These are phyloP conservation scores for Penicillium frequentans DNA, from an alignment of 2,329 filamentous ascomycete species.

Conservation along the genomic window DNA sequence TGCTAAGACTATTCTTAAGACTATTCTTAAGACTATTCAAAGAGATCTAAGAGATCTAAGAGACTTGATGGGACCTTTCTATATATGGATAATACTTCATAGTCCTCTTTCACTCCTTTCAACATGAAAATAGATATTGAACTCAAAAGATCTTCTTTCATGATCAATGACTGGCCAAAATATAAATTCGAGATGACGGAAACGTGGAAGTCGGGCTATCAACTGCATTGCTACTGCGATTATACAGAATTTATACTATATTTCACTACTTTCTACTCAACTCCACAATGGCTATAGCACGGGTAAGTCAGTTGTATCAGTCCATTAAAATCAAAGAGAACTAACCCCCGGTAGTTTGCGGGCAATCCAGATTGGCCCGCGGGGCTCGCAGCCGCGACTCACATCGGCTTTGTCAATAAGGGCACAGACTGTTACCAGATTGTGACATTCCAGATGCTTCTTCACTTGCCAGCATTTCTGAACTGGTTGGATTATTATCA, in stretches of 20 bases:
- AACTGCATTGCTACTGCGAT: background rate
- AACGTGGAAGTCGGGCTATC: background rate
- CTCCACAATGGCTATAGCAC: background rate
- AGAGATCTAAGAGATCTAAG: too few species aligned
- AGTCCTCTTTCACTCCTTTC: too few species aligned
- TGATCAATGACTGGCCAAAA: background rate
- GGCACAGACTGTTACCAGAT: constrained; percentile 29
- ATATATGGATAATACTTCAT: too few species aligned
- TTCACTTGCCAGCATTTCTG: constrained; percentile 26
- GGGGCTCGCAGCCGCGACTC: background rate
- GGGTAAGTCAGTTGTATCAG: background rate
- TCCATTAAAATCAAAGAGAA: background rate
- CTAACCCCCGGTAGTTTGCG: background rate
- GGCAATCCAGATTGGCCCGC: background rate
- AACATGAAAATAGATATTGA: background rate
- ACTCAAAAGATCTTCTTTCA: background rate
- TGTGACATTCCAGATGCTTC: constrained; percentile 20
- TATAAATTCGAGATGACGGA: background rate
- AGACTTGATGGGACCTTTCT: too few species aligned
- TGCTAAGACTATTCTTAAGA: too few species aligned
- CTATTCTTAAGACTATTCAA: too few species aligned
- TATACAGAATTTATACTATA: background rate
- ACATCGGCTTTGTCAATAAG: constrained; percentile 1
- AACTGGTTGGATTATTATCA: constrained; percentile 20
- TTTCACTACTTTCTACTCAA: background rate